Conservation (phyloP, 2,329 filamentous ascomycete species). For the Geosmithia flava region DNA sequence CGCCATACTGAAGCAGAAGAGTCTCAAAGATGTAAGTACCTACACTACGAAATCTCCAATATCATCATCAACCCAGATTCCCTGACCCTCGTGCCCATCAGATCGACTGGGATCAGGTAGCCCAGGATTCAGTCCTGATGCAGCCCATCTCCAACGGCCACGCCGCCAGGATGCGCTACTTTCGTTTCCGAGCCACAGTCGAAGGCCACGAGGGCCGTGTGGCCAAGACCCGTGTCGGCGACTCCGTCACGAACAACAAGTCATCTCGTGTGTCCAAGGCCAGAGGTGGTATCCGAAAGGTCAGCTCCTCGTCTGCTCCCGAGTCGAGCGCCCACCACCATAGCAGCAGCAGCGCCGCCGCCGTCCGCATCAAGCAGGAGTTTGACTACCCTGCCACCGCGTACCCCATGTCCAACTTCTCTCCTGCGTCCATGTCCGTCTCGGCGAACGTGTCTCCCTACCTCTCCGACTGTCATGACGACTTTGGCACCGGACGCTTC, state of each 20-base stretch:
- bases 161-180: constrained; percentile 48
- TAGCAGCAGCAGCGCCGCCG: not conserved
- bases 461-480: constrained; percentile 19
- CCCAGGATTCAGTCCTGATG: constrained; percentile 37
- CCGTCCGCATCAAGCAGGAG: constrained; percentile 23
- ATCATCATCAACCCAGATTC: not conserved
- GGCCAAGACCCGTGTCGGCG: constrained; percentile 12
- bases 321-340: not conserved
- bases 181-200: constrained; percentile 36
- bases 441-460: constrained; percentile 16
- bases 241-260: constrained; percentile 26
- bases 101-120: constrained; percentile 49
- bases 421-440: constrained; percentile 17
- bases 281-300: constrained; percentile 9
- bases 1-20: constrained; percentile 47
- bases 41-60: not conserved
- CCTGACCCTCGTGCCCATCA: constrained; percentile 13
- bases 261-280: constrained; percentile 31
- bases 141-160: constrained; percentile 47
- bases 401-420: constrained; percentile 18
- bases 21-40: constrained; percentile 45
- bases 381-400: constrained; percentile 10
- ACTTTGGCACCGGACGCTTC: constrained; percentile 23
- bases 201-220: constrained; percentile 23
- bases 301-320: not conserved